phyloP scores from a whole-genome alignment of 164 flowering plant species.

The Stephania japonica region DNA sequence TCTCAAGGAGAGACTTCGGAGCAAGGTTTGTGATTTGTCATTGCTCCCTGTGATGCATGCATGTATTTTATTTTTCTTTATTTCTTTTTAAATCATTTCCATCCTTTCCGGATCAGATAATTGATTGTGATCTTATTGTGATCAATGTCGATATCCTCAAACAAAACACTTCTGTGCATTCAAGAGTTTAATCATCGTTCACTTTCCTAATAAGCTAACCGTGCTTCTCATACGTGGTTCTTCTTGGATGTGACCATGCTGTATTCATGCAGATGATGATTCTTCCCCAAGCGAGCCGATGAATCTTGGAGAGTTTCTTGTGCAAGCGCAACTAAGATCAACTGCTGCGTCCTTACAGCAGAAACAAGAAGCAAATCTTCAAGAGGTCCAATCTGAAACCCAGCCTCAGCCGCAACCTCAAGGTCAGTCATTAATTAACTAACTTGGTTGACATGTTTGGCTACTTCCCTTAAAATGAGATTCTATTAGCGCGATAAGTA shows the following conservation, averaged over 20 bases:
- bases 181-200: neutral
- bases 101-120: neutral
- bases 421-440: slow-evolving; percentile 24
- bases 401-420: slow-evolving; percentile 27
- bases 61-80: neutral
- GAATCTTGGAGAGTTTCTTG: slow-evolving; percentile 16
- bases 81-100: no score
- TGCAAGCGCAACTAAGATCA: slow-evolving; percentile 53
- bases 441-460: neutral
- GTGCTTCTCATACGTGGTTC: neutral
- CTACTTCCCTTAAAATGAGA: neutral
- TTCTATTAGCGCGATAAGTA: no score
- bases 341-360: slow-evolving; percentile 27
- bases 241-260: neutral
- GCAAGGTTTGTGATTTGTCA: slow-evolving; percentile 27
- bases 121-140: neutral
- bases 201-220: neutral
- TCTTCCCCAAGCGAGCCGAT: slow-evolving; percentile 25
- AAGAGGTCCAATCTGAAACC: slow-evolving; percentile 25
- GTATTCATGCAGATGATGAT: slow-evolving; percentile 33
- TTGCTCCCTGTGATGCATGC: neutral
- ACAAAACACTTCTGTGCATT: neutral
- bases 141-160: no score
- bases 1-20: slow-evolving; percentile 6
- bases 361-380: slow-evolving; percentile 24